Evolutionary conservation across 495 filamentous ascomycete species (phyloP).

Genomic region (Hyphodiscus hymeniophilus): DNA sequence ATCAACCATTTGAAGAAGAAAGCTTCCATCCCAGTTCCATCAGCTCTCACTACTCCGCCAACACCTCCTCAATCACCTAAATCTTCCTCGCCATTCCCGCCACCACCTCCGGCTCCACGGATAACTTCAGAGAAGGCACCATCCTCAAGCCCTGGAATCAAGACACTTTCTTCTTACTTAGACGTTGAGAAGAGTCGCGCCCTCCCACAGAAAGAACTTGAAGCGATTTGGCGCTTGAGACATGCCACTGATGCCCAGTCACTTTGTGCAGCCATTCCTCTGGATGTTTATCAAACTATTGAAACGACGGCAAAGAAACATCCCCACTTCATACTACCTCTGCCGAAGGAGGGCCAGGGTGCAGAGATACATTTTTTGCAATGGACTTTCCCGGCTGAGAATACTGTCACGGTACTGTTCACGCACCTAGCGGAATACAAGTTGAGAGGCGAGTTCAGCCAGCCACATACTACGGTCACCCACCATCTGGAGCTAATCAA

Average conservation of each 20-base stretch:
- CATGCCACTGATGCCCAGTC: slow-evolving; percentile 61
- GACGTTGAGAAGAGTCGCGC: slow-evolving; percentile 66
- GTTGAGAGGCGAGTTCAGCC: slow-evolving; percentile 76
- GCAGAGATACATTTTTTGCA: slow-evolving; percentile 79
- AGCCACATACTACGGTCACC: slow-evolving; percentile 88
- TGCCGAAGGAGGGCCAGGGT: slow-evolving; percentile 63
- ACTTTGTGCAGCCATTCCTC: slow-evolving; percentile 73
- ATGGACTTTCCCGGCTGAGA: slow-evolving; percentile 58
- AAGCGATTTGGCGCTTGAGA: slow-evolving; percentile 84
- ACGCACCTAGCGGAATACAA: slow-evolving; percentile 90
- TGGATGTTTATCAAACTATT: slow-evolving; percentile 61
- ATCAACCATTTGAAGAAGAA: slow-evolving; percentile 46
- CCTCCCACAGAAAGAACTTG: slow-evolving; percentile 75
- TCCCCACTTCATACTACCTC: slow-evolving; percentile 86
- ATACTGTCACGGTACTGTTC: slow-evolving; percentile 79
- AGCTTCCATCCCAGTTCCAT: slow-evolving; percentile 24
- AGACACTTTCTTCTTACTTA: slow-evolving; percentile 74
- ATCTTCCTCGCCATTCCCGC: slow-evolving; percentile 17
- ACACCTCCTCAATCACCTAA: slow-evolving; percentile 22
- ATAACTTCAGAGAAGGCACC: slow-evolving; percentile 25
- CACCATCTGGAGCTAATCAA: slow-evolving; percentile 74
- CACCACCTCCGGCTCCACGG: slow-evolving; percentile 28
- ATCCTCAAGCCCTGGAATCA: slow-evolving; percentile 50
- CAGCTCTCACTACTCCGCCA: slow-evolving; percentile 23
- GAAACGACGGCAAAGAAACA: slow-evolving; percentile 56